Evolutionary conservation across 2,329 filamentous ascomycete species (phyloP).

Genomic region (Fusarium armeniacum): DNA sequence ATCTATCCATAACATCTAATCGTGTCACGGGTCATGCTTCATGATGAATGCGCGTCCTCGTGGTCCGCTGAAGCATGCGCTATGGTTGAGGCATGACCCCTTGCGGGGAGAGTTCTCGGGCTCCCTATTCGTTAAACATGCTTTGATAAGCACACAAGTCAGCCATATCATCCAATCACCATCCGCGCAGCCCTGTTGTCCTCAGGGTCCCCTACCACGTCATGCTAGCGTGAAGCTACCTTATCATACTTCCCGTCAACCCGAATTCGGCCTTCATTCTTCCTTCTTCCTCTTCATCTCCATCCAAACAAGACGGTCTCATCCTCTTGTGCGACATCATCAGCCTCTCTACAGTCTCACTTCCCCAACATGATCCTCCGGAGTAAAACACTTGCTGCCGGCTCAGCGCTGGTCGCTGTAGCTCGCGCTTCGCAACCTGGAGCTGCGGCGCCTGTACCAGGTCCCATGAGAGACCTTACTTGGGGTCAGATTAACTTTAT

Average conservation of each 20-base stretch:
- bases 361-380: conserved; percentile 47
- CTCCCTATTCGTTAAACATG: conserved; percentile 6
- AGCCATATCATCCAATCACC: conserved; percentile 16
- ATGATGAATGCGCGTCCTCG: conserved; percentile 32
- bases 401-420: conserved; percentile 54
- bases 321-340: conserved; percentile 12
- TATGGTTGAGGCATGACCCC: conserved; percentile 35
- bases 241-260: conserved; percentile 38
- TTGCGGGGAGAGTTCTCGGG: conserved; percentile 10
- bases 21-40: conserved; percentile 18
- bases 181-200: not conserved
- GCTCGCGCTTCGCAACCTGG: conserved; percentile 77
- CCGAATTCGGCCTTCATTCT: conserved; percentile 29
- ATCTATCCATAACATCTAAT: conserved; percentile 7
- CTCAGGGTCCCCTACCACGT: conserved; percentile 43
- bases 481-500: conserved; percentile 98
- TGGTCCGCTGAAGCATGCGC: conserved; percentile 37
- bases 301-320: conserved; percentile 17
- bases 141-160: conserved; percentile 13
- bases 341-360: not conserved
- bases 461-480: conserved; percentile 84
- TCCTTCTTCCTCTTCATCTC: conserved; percentile 9
- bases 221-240: conserved; percentile 33
- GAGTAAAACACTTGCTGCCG: conserved; percentile 43
- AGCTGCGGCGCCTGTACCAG: conserved; percentile 81